Evolutionary conservation across 257 asterid species (phyloP).

Genomic region (Craterostigma plantagineum): DNA sequence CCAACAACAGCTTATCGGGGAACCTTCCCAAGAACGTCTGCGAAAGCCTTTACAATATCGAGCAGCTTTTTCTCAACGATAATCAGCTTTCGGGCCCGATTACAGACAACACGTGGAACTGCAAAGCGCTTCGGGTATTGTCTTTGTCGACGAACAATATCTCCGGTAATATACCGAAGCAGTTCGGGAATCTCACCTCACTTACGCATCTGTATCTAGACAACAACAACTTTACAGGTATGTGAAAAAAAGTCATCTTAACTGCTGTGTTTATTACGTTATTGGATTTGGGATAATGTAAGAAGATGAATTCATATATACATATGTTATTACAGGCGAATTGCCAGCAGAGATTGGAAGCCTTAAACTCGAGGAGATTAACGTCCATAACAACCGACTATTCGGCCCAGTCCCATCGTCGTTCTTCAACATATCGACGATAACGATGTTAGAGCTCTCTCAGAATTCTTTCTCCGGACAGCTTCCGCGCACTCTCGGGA

Average conservation of each 20-base stretch:
- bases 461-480: conserved; percentile 19
- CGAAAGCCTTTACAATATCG: conserved; percentile 17
- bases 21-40: conserved; percentile 12
- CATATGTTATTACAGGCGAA: conserved; percentile 14
- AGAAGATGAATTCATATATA: neutral
- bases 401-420: conserved; percentile 15
- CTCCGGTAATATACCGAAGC: conserved; percentile 17
- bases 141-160: conserved; percentile 15
- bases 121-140: conserved; percentile 14
- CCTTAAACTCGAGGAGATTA: conserved; percentile 12
- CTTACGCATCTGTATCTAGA: conserved; percentile 8
- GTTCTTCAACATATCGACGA: conserved; percentile 24
- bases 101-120: conserved; percentile 16
- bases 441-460: conserved; percentile 6
- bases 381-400: conserved; percentile 8
- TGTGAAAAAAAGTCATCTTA: neutral
- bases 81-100: conserved; percentile 26
- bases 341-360: conserved; percentile 25
- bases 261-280: too few relatives aligned
- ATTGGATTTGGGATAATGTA: neutral
- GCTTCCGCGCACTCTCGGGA: conserved; percentile 15
- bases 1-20: conserved; percentile 30
- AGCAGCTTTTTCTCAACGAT: conserved; percentile 10
- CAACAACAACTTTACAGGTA: conserved; percentile 22
- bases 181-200: conserved; percentile 16